Percentiles rank a stretch among this genome's conserved stretches.
Evolutionary conservation across 257 asterid species (phyloP).

Genomic region (Gynochthodes officinalis): DNA sequence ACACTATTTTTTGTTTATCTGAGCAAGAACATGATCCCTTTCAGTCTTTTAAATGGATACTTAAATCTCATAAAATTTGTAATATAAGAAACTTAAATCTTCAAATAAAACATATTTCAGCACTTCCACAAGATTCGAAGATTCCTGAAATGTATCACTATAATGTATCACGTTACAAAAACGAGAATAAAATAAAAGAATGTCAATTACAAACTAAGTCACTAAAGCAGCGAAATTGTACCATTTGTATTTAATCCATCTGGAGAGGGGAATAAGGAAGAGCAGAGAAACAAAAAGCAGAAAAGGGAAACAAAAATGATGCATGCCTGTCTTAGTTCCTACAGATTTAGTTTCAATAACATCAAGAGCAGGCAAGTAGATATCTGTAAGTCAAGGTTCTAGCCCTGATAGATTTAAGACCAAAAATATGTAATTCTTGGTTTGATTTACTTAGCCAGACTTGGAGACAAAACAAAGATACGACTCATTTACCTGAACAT

Average conservation of each 20-base stretch:
- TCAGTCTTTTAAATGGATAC: too few species aligned
- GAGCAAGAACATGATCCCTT: too few species aligned
- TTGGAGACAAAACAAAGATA: neutral
- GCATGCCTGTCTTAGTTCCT: neutral
- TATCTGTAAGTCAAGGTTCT: neutral
- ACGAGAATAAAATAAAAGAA: neutral
- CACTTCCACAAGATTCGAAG: neutral
- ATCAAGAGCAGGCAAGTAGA: neutral
- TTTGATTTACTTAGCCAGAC: neutral
- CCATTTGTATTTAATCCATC: neutral
- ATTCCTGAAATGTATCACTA: too few species aligned
- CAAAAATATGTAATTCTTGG: neutral
- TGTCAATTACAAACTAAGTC: neutral
- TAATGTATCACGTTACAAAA: too few species aligned
- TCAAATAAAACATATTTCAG: neutral
- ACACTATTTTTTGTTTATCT: too few species aligned
- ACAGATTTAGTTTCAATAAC: neutral
- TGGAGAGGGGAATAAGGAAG: neutral
- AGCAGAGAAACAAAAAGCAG: neutral
- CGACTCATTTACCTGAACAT: conserved; percentile 56
- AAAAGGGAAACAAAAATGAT: neutral
- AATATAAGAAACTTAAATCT: neutral
- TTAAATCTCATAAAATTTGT: too few species aligned
- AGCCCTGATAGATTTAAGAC: neutral
- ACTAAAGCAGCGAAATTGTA: neutral